Base-by-base conservation (phyloP, 257 asterid genomes). In the Marsdenia floribunda region DNA sequence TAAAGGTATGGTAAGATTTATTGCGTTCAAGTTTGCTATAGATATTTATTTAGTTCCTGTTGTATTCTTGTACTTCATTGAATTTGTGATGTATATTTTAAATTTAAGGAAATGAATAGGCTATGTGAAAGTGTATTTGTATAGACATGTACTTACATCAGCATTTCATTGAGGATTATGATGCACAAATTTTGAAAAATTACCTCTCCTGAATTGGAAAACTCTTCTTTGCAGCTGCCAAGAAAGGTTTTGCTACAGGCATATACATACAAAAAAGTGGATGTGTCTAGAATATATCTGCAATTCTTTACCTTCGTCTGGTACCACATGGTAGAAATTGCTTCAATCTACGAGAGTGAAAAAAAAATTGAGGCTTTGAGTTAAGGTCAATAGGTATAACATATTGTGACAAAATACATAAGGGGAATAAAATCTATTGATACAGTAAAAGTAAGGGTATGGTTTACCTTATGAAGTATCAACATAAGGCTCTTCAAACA, bases 1-100 rank as follows among this genome's bases (percentile, higher is more conserved):
- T 92, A 42, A 94, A 94, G 97, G 99, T 92, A 83, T 75, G 70
- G 49, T 68, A 42, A 74, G 73, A 50, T 18, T 65, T 57, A 13
- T 35, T 47, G 24, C n/a, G 7, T 53, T 60, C 24, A 52, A 14
- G 50, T 70, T 59, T 29, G 46, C 26, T 40, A 65, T 67, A 19
- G 66, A 0, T 75, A 59, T 54, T 50, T 67, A 26, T 66, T 69
- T 66, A 14, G 16, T 14, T 52, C 61, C 67, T 21, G 15, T 3
- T 44, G 49, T 6, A 44, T 44, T 44, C 54, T 22, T 16, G 26
- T 54, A 33, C 22, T 26, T 38, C 9, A 6, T 69, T 68, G 50
- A 19, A 38, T 37, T 38, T 21, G 49, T 65, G 50, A 6, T 65
- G 29, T 16, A 38, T 38, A 65, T 38, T 37, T 35, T 65, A 65